Evolutionary conservation across 345 rosid species (phyloP).

Genomic region (Populus nigra): DNA sequence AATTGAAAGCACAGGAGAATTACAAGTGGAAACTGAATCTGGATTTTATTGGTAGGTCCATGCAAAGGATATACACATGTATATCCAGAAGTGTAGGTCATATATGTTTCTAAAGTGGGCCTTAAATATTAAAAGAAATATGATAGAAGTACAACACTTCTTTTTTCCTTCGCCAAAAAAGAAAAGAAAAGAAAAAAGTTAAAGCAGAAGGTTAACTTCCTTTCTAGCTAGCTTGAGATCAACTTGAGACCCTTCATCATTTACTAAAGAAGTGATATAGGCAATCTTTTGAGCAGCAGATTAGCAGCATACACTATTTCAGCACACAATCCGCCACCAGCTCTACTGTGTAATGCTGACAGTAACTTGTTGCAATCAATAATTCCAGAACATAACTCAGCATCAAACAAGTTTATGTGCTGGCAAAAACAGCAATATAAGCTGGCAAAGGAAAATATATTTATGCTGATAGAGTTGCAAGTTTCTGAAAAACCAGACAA

Average conservation of each 20-base stretch:
- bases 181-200: background rate
- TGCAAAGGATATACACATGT: slow-evolving; percentile 3
- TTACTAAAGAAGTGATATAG: too few relatives aligned
- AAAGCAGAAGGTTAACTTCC: background rate
- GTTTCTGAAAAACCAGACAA: background rate
- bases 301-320: too few relatives aligned
- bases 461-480: background rate
- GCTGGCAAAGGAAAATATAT: background rate
- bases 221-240: background rate
- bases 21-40: slow-evolving; percentile 20
- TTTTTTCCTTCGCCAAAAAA: background rate
- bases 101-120: background rate
- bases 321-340: too few relatives aligned
- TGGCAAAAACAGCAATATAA: background rate
- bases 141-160: background rate
- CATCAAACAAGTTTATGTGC: background rate
- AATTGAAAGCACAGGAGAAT: slow-evolving; percentile 15
- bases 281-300: too few relatives aligned
- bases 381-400: too few relatives aligned
- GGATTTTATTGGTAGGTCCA: slow-evolving; percentile 25
- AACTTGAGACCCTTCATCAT: background rate
- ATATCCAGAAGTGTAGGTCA: slow-evolving; percentile 6
- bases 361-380: too few relatives aligned
- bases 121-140: background rate
- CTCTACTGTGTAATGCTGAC: too few relatives aligned